These are phyloP conservation scores for Dictyostelium brefeldianum DNA, from an alignment of 78 protist genomes.

Conservation along the genomic window DNA sequence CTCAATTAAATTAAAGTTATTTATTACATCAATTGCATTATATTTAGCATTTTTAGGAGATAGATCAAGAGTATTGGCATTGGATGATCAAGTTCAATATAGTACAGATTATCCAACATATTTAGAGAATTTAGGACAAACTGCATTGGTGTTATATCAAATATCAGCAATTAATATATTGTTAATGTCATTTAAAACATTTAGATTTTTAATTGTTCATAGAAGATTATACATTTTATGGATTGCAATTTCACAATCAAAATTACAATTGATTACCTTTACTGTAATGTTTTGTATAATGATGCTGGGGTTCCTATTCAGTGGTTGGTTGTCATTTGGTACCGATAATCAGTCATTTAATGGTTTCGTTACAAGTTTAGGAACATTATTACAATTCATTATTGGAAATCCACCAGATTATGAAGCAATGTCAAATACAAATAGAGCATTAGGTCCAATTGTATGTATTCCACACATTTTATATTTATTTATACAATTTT, in stretches of 20 bases:
- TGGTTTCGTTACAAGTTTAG: constrained; percentile 55
- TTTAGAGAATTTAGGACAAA: constrained; percentile 54
- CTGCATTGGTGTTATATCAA: constrained; percentile 78
- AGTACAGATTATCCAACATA: neutral
- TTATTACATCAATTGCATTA: constrained; percentile 48
- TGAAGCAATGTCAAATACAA: constrained; percentile 54
- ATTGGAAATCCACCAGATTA: constrained; percentile 78
- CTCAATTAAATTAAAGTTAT: too few species aligned
- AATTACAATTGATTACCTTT: constrained; percentile 67
- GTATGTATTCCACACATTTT: neutral
- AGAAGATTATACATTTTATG: constrained; percentile 65
- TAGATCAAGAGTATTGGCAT: neutral
- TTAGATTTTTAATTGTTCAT: constrained; percentile 65
- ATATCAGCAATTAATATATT: constrained; percentile 68
- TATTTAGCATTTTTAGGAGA: constrained; percentile 59
- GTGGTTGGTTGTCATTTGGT: constrained; percentile 74
- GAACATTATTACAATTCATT: constrained; percentile 62
- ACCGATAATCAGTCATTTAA: constrained; percentile 9
- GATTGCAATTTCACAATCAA: constrained; percentile 67
- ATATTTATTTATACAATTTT: neutral
- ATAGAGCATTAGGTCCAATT: constrained; percentile 82
- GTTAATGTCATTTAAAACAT: constrained; percentile 76
- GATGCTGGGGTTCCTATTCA: constrained; percentile 63
- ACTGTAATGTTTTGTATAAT: constrained; percentile 71
- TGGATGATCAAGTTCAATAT: neutral